Conservation (phyloP, 73 alveolate species). For the Urostyla sp. region DNA sequence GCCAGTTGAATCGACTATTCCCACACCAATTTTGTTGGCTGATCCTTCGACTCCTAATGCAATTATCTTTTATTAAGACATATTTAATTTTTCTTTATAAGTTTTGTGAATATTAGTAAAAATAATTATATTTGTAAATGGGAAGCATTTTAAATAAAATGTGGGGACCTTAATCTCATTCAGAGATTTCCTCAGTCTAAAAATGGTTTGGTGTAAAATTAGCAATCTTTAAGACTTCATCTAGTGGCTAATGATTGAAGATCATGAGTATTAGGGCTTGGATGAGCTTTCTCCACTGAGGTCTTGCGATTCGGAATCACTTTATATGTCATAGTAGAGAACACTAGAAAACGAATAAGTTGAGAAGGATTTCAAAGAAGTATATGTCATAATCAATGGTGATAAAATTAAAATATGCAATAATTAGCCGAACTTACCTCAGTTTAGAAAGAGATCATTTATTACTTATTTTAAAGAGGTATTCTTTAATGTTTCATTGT, state of each 20-base stretch:
- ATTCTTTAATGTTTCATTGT: background rate
- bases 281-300: background rate
- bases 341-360: background rate
- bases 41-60: constrained; percentile 45
- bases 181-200: background rate
- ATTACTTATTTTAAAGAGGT: background rate
- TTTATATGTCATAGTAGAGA: background rate
- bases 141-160: constrained; percentile 8
- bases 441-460: background rate
- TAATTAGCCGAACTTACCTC: constrained; percentile 4
- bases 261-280: background rate
- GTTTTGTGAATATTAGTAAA: background rate
- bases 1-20: constrained; percentile 93
- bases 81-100: background rate
- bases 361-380: constrained; percentile 3
- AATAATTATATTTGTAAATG: constrained; percentile 7
- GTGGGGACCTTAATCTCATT: constrained; percentile 35
- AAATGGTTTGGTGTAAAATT: constrained; percentile 16
- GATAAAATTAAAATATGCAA: background rate
- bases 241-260: constrained; percentile 14
- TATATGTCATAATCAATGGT: constrained; percentile 10
- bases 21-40: constrained; percentile 71
- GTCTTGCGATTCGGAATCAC: background rate
- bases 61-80: background rate
- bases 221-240: background rate